Percentiles rank a stretch among this genome's conserved stretches.
These are phyloP conservation scores for Pichia sp. DNA, from an alignment of 1,139 yeast species.

Conservation along the genomic window DNA sequence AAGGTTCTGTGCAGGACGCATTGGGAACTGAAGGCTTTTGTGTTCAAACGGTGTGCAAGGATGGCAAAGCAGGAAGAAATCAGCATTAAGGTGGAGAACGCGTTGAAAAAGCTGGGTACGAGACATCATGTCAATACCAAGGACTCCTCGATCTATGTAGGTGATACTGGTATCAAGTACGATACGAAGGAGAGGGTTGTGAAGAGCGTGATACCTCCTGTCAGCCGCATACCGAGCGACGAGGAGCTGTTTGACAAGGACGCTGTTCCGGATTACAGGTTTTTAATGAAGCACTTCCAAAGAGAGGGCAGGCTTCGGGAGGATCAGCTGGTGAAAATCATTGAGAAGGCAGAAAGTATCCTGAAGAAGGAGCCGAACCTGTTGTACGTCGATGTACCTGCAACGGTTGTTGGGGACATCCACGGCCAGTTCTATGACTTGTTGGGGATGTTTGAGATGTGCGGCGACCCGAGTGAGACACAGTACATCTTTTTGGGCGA, in stretches of 20 bases:
- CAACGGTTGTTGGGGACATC: constrained; percentile 93
- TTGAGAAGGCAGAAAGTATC: constrained; percentile 60
- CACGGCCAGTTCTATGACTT: constrained; percentile 95
- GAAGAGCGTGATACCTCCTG: constrained; percentile 62
- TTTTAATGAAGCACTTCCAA: constrained; percentile 68
- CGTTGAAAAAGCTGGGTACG: constrained; percentile 61
- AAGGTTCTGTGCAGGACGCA: no score
- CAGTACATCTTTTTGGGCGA: constrained; percentile 90
- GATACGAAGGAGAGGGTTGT: constrained; percentile 68
- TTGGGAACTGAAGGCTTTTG: no score
- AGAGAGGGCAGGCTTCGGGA: constrained; percentile 77
- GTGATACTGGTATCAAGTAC: constrained; percentile 62
- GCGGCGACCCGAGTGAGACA: constrained; percentile 79
- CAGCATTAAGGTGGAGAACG: constrained; percentile 54
- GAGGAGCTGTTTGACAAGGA: constrained; percentile 56
- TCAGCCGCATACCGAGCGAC: constrained; percentile 59
- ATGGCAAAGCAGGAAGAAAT: constrained; percentile 21
- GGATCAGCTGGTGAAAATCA: constrained; percentile 64
- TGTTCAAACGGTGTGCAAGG: background rate
- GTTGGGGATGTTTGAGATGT: constrained; percentile 86
- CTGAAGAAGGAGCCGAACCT: constrained; percentile 72
- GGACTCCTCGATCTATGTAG: constrained; percentile 34
- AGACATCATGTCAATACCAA: constrained; percentile 29
- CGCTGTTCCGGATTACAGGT: constrained; percentile 69
- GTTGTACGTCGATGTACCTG: constrained; percentile 81